These are phyloP conservation scores for Chaetomiaceae sp. DNA, from an alignment of 2,329 filamentous ascomycete species.

Conservation along the genomic window DNA sequence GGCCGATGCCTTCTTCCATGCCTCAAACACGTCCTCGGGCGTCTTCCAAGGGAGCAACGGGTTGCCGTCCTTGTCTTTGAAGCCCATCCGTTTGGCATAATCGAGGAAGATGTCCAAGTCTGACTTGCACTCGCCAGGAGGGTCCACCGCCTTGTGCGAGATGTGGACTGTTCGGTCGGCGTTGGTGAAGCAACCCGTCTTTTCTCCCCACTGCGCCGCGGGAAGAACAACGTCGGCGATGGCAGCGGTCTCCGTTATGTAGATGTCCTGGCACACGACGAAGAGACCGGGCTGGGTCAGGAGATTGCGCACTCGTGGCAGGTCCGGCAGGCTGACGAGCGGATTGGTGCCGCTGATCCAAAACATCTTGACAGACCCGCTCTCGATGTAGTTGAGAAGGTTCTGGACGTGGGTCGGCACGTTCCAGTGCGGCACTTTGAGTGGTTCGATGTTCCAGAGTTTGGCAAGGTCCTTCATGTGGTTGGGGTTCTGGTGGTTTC, in stretches of 20 bases:
- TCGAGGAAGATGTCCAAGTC: constrained; percentile 36
- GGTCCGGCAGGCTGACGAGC: constrained; percentile 34
- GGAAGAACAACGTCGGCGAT: constrained; percentile 36
- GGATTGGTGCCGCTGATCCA: constrained; percentile 37
- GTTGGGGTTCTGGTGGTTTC: constrained; percentile 32
- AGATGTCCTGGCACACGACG: constrained; percentile 35
- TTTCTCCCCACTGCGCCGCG: constrained; percentile 35
- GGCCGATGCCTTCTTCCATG: constrained; percentile 32
- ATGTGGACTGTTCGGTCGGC: constrained; percentile 36
- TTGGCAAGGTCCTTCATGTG: constrained; percentile 35
- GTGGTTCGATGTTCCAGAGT: constrained; percentile 34
- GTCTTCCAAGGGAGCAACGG: constrained; percentile 29
- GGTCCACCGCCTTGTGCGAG: constrained; percentile 35
- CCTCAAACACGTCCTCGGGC: constrained; percentile 33
- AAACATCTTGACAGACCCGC: constrained; percentile 34
- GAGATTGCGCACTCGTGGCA: constrained; percentile 28
- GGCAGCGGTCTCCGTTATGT: constrained; percentile 33
- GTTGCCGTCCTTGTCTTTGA: constrained; percentile 32
- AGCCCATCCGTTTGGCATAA: constrained; percentile 32
- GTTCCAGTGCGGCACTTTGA: constrained; percentile 35
- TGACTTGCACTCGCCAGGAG: constrained; percentile 33
- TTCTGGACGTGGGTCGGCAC: constrained; percentile 35
- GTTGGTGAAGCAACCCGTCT: constrained; percentile 37
- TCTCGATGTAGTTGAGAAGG: constrained; percentile 34
- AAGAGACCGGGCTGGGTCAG: constrained; percentile 33